These are phyloP conservation scores for Podaxis sp. DNA, from an alignment of 768 basidiomycete species.

Conservation along the genomic window DNA sequence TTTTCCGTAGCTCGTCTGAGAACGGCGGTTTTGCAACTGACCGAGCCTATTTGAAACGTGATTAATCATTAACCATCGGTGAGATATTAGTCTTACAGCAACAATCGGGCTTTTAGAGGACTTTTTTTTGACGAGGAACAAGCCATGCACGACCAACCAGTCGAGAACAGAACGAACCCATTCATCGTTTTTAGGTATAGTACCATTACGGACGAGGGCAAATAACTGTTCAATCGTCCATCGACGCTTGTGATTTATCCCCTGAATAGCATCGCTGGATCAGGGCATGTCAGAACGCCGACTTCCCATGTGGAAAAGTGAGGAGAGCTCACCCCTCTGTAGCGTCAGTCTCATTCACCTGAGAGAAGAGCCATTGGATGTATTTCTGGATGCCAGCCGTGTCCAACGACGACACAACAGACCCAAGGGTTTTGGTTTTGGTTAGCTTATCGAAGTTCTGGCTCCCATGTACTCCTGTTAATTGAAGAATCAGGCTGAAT, in stretches of 20 bases:
- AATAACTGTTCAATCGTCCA: conserved; percentile 91
- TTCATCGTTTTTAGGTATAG: conserved; percentile 75
- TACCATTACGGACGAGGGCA: conserved; percentile 73
- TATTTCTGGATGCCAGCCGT: conserved; percentile 74
- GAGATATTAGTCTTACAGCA: conserved; percentile 45
- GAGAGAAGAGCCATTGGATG: conserved; percentile 64
- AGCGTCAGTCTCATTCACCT: conserved; percentile 49
- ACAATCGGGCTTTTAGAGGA: conserved; percentile 59
- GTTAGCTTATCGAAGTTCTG: conserved; percentile 91
- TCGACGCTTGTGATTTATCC: conserved; percentile 53
- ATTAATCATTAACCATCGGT: neutral
- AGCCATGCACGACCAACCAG: conserved; percentile 79
- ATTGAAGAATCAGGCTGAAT: conserved; percentile 79
- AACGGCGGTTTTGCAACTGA: conserved; percentile 62
- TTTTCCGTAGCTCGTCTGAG: conserved; percentile 66
- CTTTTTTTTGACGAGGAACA: conserved; percentile 75
- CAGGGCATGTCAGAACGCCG: conserved; percentile 19
- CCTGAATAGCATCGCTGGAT: conserved; percentile 42
- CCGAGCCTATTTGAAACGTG: conserved; percentile 47
- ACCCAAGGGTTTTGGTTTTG: conserved; percentile 89
- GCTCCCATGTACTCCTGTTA: conserved; percentile 81
- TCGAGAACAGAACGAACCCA: conserved; percentile 77
- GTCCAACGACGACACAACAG: conserved; percentile 74
- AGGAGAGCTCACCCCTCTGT: conserved; percentile 35
- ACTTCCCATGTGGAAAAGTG: conserved; percentile 9